A percentile compares a stretch with the other conserved stretches of the same genome.
These are phyloP conservation scores for Coprinopsis cinerea DNA, from an alignment of 768 basidiomycete species.

Conservation along the genomic window DNA sequence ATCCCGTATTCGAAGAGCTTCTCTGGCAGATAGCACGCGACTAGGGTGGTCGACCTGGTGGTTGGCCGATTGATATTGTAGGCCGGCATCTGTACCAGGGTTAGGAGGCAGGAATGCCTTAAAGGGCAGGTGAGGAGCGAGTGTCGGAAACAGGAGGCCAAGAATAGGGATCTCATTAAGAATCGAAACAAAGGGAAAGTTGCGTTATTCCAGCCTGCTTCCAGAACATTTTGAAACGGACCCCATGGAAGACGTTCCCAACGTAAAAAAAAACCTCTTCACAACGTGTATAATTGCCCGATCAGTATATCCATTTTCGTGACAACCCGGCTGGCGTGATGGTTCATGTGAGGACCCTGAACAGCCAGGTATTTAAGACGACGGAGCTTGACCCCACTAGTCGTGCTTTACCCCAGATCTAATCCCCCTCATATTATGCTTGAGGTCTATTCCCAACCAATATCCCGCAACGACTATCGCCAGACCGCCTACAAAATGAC, in stretches of 20 bases:
- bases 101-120: no score
- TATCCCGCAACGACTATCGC: conserved; percentile 12
- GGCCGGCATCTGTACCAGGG: no score
- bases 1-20: background rate
- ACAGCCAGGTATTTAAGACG: conserved; percentile 1
- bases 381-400: conserved; percentile 3
- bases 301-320: conserved; percentile 5
- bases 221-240: background rate
- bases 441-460: conserved; percentile 19
- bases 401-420: conserved; percentile 5
- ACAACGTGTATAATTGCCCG: background rate
- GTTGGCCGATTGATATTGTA: no score
- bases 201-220: conserved; percentile 10
- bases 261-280: background rate
- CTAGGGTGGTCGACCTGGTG: background rate
- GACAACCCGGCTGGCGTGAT: conserved; percentile 11
- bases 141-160: no score
- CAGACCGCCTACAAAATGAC: conserved; percentile 17
- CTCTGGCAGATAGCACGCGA: background rate
- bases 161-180: background rate
- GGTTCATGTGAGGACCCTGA: conserved; percentile 12
- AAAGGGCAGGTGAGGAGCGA: no score
- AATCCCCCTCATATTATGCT: conserved; percentile 17
- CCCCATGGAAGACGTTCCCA: background rate
- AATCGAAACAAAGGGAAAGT: background rate